Conservation (phyloP, 306 rosid genomes). For the Lotus japonicus region DNA sequence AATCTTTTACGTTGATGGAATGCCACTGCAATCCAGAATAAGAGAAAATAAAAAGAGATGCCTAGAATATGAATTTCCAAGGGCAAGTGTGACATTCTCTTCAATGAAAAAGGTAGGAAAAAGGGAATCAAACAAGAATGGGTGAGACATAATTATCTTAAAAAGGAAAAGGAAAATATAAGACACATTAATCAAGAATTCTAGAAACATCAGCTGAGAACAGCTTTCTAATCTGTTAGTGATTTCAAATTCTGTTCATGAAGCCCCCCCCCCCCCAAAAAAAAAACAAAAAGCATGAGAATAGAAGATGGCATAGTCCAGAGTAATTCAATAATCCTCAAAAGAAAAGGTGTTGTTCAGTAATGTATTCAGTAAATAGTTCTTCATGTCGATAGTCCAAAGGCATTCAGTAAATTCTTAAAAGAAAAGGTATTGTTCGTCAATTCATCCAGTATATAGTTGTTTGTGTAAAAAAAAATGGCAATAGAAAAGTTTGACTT, state of each 20-base stretch:
- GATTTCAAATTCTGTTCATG: not conserved
- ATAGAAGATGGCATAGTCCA: not conserved
- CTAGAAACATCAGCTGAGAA: constrained; percentile 10
- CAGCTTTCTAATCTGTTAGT: not conserved
- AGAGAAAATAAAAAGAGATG: not conserved
- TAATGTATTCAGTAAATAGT: too few species aligned
- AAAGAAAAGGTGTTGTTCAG: too few species aligned
- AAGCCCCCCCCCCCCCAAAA: not conserved
- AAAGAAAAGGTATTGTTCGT: not conserved
- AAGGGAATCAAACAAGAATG: constrained; percentile 9
- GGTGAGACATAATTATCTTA: not conserved
- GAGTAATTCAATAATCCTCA: not conserved
- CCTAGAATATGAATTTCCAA: constrained; percentile 9
- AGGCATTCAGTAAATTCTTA: not conserved
- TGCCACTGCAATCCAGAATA: not conserved
- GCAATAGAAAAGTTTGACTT: constrained; percentile 31
- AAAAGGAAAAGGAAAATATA: not conserved
- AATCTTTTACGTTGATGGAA: not conserved
- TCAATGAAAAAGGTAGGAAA: not conserved
- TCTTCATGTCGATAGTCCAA: too few species aligned
- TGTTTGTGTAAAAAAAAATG: not conserved
- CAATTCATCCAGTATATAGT: not conserved
- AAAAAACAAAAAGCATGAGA: not conserved
- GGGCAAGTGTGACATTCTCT: not conserved
- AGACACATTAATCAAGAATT: not conserved